A percentile compares a stretch with the other conserved stretches of the same genome.
These are phyloP conservation scores for Teunomyces barrocoloradensis DNA, from an alignment of 805 yeast species.

Conservation along the genomic window DNA sequence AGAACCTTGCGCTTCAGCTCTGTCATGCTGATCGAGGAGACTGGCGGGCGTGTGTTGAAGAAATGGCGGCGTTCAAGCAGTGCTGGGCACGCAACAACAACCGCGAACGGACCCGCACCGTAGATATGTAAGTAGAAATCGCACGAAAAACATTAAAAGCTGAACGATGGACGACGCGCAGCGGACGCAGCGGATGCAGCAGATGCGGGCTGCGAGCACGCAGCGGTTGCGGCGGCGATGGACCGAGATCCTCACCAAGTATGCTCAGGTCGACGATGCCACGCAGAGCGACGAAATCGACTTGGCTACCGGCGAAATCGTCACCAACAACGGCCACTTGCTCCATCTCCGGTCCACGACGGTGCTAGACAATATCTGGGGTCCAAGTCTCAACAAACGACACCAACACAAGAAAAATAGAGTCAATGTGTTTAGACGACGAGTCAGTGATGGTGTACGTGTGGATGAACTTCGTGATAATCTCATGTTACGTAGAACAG, in stretches of 20 bases:
- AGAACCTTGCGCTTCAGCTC: slow-evolving; percentile 37
- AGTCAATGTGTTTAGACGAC: not conserved
- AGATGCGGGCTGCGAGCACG: slow-evolving; percentile 29
- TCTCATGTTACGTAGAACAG: no score
- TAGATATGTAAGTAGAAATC: slow-evolving; percentile 20
- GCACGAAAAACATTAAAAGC: not conserved
- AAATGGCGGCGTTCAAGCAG: slow-evolving; percentile 55
- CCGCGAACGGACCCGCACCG: slow-evolving; percentile 45
- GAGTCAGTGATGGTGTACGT: slow-evolving; percentile 7
- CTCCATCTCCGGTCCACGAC: slow-evolving; percentile 34
- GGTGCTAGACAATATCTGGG: no score
- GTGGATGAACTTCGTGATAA: no score
- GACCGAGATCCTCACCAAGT: slow-evolving; percentile 53
- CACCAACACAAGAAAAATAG: no score
- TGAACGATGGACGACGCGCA: slow-evolving; percentile 11
- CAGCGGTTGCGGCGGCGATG: slow-evolving; percentile 35
- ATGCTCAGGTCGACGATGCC: slow-evolving; percentile 45
- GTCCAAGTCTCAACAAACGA: not conserved
- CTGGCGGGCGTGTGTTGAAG: slow-evolving; percentile 37
- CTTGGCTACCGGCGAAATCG: slow-evolving; percentile 57
- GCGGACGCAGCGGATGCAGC: slow-evolving; percentile 18
- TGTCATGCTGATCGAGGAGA: slow-evolving; percentile 48
- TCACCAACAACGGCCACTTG: slow-evolving; percentile 69
- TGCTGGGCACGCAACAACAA: slow-evolving; percentile 65
- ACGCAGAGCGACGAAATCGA: slow-evolving; percentile 67